phyloP scores from a whole-genome alignment of 1,284 basidiomycete species.

The Serendipita sp. region DNA sequence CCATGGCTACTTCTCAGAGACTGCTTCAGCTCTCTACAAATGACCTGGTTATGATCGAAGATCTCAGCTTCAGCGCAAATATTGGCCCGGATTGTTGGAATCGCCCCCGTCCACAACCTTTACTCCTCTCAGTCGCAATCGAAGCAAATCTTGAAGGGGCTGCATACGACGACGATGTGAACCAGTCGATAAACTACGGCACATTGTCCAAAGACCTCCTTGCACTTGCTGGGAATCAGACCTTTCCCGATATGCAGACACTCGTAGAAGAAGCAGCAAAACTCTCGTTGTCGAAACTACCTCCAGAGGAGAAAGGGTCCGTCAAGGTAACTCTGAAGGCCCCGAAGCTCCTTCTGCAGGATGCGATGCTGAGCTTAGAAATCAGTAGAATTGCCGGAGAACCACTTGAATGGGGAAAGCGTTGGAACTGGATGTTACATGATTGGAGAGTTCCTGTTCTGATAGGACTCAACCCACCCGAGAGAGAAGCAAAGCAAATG shows the following conservation, averaged over 20 bases:
- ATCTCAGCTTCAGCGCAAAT: constrained; percentile 2
- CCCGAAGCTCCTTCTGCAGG: constrained; percentile 32
- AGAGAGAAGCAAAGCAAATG: constrained; percentile 34
- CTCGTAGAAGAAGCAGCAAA: constrained; percentile 24
- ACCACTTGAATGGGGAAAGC: constrained; percentile 4
- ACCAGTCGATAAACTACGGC: constrained; percentile 36
- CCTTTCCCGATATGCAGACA: constrained; percentile 18
- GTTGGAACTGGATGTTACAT: constrained; percentile 23
- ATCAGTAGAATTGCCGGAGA: constrained; percentile 11
- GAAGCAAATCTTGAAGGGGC: constrained; percentile 29
- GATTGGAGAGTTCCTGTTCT: constrained; percentile 29
- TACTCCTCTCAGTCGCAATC: constrained; percentile 27
- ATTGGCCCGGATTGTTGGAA: constrained; percentile 38
- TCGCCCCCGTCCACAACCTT: constrained; percentile 27
- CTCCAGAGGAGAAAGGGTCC: constrained; percentile 17
- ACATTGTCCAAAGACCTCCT: constrained; percentile 30
- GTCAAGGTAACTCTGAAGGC: constrained; percentile 26
- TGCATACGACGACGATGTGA: constrained; percentile 30
- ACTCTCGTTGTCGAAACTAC: constrained; percentile 23
- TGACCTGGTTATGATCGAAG: constrained; percentile 8
- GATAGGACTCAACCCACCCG: constrained; percentile 39
- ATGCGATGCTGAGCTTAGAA: constrained; percentile 23
- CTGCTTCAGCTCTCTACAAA: background rate
- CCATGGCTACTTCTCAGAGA: background rate
- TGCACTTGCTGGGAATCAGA: constrained; percentile 17